These are phyloP conservation scores for Peniophora sp. DNA, from an alignment of 1,284 basidiomycete species.

Conservation along the genomic window DNA sequence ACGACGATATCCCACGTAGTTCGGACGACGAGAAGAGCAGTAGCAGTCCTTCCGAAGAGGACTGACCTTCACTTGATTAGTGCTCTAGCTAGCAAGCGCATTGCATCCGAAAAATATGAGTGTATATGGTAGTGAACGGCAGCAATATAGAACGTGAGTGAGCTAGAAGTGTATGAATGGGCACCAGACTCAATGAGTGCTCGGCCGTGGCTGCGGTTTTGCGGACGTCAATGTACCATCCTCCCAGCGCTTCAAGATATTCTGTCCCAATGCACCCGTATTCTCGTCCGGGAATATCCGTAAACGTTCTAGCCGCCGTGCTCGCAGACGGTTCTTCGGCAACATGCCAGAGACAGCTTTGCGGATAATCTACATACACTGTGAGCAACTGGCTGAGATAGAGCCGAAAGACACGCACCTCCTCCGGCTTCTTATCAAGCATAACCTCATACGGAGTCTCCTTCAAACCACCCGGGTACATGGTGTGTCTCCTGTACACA, in stretches of 20 bases:
- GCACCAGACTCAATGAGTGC: not conserved
- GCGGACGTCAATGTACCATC: conserved; percentile 47
- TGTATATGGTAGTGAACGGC: not conserved
- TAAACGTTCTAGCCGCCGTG: conserved; percentile 76
- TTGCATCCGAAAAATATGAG: too few relatives aligned
- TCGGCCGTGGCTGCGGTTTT: not conserved
- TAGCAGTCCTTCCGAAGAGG: not conserved
- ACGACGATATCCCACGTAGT: not conserved
- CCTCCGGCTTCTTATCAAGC: conserved; percentile 83
- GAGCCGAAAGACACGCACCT: conserved; percentile 49
- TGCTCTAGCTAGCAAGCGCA: not conserved
- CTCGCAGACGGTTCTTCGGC: conserved; percentile 90
- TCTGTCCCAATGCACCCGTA: conserved; percentile 60
- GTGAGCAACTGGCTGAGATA: not conserved
- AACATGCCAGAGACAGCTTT: conserved; percentile 95
- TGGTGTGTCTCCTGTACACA: conserved; percentile 85
- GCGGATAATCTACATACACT: conserved; percentile 72
- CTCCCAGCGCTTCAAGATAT: conserved; percentile 69
- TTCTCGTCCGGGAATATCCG: conserved; percentile 77
- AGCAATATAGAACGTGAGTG: too few relatives aligned
- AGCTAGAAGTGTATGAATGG: too few relatives aligned
- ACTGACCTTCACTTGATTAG: not conserved
- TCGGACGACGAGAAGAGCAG: not conserved
- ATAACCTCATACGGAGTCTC: conserved; percentile 79
- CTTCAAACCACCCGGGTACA: conserved; percentile 92